These are phyloP conservation scores for Piper betle DNA, from an alignment of 164 flowering plant species.

Conservation along the genomic window DNA sequence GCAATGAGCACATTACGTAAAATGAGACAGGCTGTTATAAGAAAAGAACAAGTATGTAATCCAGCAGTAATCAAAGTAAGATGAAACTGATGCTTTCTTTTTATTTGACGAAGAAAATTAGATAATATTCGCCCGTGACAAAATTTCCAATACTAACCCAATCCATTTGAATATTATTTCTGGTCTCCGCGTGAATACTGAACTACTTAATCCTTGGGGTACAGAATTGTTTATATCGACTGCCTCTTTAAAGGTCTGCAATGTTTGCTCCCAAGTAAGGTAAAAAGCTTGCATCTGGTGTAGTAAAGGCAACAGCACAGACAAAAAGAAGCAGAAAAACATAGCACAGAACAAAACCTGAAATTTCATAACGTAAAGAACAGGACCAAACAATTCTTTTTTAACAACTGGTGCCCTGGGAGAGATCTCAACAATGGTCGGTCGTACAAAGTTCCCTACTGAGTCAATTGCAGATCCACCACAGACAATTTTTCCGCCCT, in stretches of 20 bases:
- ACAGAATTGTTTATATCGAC: slow-evolving; percentile 92
- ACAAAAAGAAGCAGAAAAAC: neutral
- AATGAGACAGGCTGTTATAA: neutral
- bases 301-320: neutral
- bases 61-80: neutral
- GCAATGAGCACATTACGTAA: slow-evolving; percentile 10
- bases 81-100: neutral
- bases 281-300: neutral
- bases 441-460: slow-evolving; percentile 91
- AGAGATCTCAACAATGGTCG: slow-evolving; percentile 87
- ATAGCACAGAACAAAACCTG: slow-evolving; percentile 30
- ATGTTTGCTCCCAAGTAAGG: neutral
- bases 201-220: slow-evolving; percentile 95
- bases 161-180: slow-evolving; percentile 87
- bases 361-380: slow-evolving; percentile 85
- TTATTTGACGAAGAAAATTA: neutral
- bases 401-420: slow-evolving; percentile 69
- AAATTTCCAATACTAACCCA: slow-evolving; percentile 43
- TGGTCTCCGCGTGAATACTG: slow-evolving; percentile 85
- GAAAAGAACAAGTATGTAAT: neutral
- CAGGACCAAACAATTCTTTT: slow-evolving; percentile 97
- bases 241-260: slow-evolving; percentile 81
- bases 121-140: neutral
- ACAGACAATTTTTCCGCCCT: slow-evolving; percentile 86
- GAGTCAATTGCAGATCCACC: slow-evolving; percentile 72